Percentiles rank a stretch among this genome's conserved stretches.
Evolutionary conservation across 768 basidiomycete genomes (phyloP).

Genomic region (Lactarius indigo): DNA sequence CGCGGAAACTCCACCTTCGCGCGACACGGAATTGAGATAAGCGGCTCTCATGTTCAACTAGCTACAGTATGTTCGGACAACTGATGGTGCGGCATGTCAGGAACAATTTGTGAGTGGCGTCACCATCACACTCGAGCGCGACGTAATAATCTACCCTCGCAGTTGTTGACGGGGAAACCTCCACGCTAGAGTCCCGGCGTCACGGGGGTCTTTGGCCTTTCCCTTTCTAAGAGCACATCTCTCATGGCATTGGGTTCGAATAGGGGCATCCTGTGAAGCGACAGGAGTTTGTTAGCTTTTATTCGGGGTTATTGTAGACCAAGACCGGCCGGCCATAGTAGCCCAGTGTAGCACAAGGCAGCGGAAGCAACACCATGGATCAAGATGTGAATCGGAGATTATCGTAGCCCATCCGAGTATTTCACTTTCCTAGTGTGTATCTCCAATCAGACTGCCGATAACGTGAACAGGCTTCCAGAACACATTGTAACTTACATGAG

Average conservation of each 20-base stretch:
- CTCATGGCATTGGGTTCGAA: neutral
- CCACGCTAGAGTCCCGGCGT: neutral
- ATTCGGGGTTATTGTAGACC: neutral
- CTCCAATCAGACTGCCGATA: neutral
- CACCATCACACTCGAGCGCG: neutral
- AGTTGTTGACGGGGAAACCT: neutral
- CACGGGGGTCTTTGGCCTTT: neutral
- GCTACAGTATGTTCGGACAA: neutral
- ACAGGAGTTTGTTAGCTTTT: neutral
- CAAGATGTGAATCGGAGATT: neutral
- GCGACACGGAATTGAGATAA: neutral
- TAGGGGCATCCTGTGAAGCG: neutral
- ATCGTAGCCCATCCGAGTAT: neutral
- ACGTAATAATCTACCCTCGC: neutral
- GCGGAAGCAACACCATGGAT: neutral
- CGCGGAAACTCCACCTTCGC: neutral
- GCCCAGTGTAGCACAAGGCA: neutral
- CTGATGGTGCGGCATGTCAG: neutral
- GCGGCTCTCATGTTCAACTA: neutral
- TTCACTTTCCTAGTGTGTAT: neutral
- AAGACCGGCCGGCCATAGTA: neutral
- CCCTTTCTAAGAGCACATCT: neutral
- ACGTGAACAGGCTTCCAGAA: neutral
- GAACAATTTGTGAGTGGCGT: neutral
- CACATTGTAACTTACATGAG: neutral